A percentile compares a stretch with the other conserved stretches of the same genome.
Evolutionary conservation across 2,329 filamentous ascomycete species (phyloP).

Genomic region (Emericellopsis cladophorae): DNA sequence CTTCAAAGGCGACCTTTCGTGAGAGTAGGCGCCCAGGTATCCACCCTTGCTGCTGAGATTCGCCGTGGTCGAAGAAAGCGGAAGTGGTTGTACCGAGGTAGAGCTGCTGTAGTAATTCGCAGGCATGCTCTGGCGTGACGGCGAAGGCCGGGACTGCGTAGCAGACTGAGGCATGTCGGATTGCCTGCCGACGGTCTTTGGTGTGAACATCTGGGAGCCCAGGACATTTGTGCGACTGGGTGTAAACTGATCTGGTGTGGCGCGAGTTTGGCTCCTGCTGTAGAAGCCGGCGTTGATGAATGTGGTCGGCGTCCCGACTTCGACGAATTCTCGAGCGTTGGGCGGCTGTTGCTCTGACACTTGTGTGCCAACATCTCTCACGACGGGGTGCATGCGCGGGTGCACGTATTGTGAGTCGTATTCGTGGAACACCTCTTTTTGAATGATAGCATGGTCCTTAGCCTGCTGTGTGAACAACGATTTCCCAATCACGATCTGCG

Average conservation of each 20-base stretch:
- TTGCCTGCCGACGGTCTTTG: slow-evolving; percentile 16
- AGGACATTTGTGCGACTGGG: slow-evolving; percentile 21
- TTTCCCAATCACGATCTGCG: slow-evolving; percentile 63
- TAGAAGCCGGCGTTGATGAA: slow-evolving; percentile 64
- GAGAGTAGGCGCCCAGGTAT: slow-evolving; percentile 66
- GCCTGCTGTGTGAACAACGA: slow-evolving; percentile 69
- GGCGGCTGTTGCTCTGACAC: slow-evolving; percentile 38
- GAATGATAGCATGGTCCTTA: slow-evolving; percentile 73
- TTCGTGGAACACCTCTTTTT: slow-evolving; percentile 85
- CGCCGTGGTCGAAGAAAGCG: slow-evolving; percentile 6
- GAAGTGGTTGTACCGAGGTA: slow-evolving; percentile 8
- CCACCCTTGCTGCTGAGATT: slow-evolving; percentile 41
- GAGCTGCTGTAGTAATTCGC: slow-evolving; percentile 15
- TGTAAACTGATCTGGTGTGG: slow-evolving; percentile 43
- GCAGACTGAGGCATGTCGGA: slow-evolving; percentile 20
- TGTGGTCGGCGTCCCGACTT: slow-evolving; percentile 40
- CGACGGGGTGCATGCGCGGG: slow-evolving; percentile 70
- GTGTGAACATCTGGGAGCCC: slow-evolving; percentile 30
- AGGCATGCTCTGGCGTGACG: slow-evolving; percentile 20
- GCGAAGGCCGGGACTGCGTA: slow-evolving; percentile 7
- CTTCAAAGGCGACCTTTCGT: slow-evolving; percentile 71
- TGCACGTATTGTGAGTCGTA: slow-evolving; percentile 95
- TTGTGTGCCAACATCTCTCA: slow-evolving; percentile 70
- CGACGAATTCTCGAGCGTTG: slow-evolving; percentile 29
- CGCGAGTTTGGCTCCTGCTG: slow-evolving; percentile 70